Percentiles rank a stretch among this genome's conserved stretches.
Conservation (phyloP, 1,284 basidiomycete genomes). For the Ceratobasidium sp. region DNA sequence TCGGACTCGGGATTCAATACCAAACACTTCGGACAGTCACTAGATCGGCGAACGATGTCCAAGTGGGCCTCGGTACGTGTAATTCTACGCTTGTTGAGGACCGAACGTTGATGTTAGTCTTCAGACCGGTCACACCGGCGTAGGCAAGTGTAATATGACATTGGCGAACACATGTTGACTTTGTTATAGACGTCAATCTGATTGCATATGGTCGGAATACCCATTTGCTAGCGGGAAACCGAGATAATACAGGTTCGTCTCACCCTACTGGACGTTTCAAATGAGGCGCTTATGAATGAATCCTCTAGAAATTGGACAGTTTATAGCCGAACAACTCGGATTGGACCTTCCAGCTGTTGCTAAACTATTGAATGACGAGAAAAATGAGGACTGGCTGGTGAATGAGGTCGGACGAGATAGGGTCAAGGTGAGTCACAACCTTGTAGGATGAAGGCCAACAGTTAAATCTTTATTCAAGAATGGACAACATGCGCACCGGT, state of each 20-base stretch:
- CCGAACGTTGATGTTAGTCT: not conserved
- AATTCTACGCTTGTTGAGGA: not conserved
- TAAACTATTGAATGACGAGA: slow-evolving; percentile 36
- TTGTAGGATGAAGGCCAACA: not conserved
- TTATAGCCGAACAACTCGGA: slow-evolving; percentile 42
- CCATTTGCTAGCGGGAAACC: slow-evolving; percentile 40
- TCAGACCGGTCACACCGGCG: slow-evolving; percentile 32
- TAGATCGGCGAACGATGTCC: slow-evolving; percentile 43
- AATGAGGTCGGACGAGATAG: slow-evolving; percentile 43
- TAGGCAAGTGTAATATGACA: not conserved
- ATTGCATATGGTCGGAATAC: slow-evolving; percentile 44
- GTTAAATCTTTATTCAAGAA: not conserved
- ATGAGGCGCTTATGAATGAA: not conserved
- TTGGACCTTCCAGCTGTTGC: slow-evolving; percentile 43
- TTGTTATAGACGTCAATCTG: slow-evolving; percentile 41
- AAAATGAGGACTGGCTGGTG: slow-evolving; percentile 42
- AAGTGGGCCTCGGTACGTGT: slow-evolving; percentile 39
- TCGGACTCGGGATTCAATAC: slow-evolving; percentile 26
- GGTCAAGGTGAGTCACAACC: slow-evolving; percentile 14
- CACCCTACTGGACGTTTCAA: not conserved
- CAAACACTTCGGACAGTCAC: slow-evolving; percentile 44
- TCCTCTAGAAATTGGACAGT: slow-evolving; percentile 43
- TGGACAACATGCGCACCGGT: not conserved
- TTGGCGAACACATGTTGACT: not conserved
- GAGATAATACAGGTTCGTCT: slow-evolving; percentile 37